Evolutionary conservation across 495 filamentous ascomycete genomes (phyloP).

Genomic region (Neurospora cerealis): DNA sequence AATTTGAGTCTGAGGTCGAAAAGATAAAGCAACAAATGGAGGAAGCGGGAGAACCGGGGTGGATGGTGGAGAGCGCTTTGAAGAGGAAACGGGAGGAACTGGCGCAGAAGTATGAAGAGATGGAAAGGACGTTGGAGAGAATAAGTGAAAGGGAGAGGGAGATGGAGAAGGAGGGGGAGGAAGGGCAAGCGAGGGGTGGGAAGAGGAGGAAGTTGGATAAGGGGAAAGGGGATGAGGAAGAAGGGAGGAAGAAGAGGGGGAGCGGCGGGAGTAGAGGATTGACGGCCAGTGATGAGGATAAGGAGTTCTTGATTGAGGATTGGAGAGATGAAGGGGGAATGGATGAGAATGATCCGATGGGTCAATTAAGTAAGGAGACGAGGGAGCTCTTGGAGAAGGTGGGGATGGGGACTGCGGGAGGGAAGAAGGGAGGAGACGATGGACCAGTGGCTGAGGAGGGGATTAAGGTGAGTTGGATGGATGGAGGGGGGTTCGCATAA

Average conservation of each 20-base stretch:
- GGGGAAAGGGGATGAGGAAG: constrained; percentile 7
- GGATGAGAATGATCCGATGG: constrained; percentile 17
- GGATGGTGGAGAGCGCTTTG: constrained; percentile 71
- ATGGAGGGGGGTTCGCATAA: not conserved
- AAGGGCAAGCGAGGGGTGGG: constrained; percentile 24
- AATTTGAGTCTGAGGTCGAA: constrained; percentile 42
- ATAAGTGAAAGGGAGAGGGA: constrained; percentile 60
- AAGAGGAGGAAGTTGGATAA: constrained; percentile 14
- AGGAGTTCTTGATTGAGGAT: constrained; percentile 66
- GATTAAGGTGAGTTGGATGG: constrained; percentile 44
- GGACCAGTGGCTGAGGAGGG: constrained; percentile 46
- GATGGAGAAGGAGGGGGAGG: constrained; percentile 38
- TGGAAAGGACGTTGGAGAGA: constrained; percentile 59
- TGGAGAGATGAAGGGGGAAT: constrained; percentile 74
- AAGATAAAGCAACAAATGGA: constrained; percentile 31
- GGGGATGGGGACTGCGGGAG: constrained; percentile 20
- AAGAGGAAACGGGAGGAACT: constrained; percentile 58
- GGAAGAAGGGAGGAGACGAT: constrained; percentile 22
- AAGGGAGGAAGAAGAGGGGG: constrained; percentile 13
- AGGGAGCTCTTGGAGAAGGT: constrained; percentile 53
- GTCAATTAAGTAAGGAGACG: constrained; percentile 50
- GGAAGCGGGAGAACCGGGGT: constrained; percentile 65
- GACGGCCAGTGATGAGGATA: constrained; percentile 49
- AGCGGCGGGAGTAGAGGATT: constrained; percentile 15
- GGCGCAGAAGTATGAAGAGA: constrained; percentile 52